A percentile compares a stretch with the other conserved stretches of the same genome.
Conservation (phyloP, 108 stramenopile species). For the Stephanodiscus minutulus region DNA sequence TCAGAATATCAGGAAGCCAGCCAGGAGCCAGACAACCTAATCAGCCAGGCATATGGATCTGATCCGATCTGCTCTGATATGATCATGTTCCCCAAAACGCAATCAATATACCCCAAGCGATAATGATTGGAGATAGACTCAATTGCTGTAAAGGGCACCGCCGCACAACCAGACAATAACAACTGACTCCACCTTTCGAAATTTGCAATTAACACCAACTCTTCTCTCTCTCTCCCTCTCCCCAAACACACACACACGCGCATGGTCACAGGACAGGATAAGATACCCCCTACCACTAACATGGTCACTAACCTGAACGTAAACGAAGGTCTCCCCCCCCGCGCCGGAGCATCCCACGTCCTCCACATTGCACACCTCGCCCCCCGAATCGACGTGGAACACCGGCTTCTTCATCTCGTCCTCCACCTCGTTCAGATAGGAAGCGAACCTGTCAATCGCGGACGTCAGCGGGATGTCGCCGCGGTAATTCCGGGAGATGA, state of each 20-base stretch:
- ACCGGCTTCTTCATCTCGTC: constrained; percentile 85
- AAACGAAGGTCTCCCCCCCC: constrained; percentile 83
- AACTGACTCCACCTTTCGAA: not conserved
- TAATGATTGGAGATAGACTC: not conserved
- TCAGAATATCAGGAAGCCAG: too few relatives aligned
- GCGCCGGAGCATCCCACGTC: constrained; percentile 57
- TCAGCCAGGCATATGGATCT: not conserved
- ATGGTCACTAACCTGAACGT: constrained; percentile 73
- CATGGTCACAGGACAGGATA: not conserved
- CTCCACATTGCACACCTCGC: constrained; percentile 58
- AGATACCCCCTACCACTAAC: too few relatives aligned
- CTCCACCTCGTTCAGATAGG: constrained; percentile 76
- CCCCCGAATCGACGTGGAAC: constrained; percentile 75
- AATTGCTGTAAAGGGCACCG: not conserved
- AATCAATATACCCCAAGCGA: not conserved
- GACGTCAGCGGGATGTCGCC: constrained; percentile 94
- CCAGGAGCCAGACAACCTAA: not conserved
- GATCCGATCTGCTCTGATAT: not conserved
- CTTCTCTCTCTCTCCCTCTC: not conserved
- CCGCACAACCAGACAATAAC: not conserved
- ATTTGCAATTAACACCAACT: not conserved
- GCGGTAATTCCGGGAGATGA: constrained; percentile 97
- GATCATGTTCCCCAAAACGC: not conserved
- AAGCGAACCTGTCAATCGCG: constrained; percentile 78
- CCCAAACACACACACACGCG: not conserved